Conservation (phyloP, 306 rosid genomes). For the Hylodesmum podocarpum region DNA sequence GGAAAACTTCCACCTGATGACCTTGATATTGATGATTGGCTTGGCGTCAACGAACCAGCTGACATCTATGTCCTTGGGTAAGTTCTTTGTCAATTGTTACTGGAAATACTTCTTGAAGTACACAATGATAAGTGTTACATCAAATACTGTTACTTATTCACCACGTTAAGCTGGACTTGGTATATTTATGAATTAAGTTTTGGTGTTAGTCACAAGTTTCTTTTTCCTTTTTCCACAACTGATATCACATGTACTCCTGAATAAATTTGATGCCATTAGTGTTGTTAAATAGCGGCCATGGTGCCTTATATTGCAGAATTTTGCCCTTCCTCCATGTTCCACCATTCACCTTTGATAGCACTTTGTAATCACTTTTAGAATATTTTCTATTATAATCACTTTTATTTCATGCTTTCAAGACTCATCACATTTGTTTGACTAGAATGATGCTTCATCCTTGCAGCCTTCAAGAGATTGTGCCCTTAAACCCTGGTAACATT, state of each 20-base stretch:
- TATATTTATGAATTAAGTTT: neutral
- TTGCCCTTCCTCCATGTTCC: too few relatives aligned
- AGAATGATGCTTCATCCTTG: slow-evolving; percentile 22
- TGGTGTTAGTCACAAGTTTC: neutral
- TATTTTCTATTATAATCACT: neutral
- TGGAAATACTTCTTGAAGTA: neutral
- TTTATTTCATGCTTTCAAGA: slow-evolving; percentile 21
- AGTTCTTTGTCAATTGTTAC: slow-evolving; percentile 25
- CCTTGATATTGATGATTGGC: slow-evolving; percentile 90
- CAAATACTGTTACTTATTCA: neutral
- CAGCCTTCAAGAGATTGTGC: slow-evolving; percentile 99
- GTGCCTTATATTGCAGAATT: too few relatives aligned
- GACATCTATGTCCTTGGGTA: slow-evolving; percentile 97
- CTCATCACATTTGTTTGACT: slow-evolving; percentile 27
- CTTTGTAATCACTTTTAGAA: neutral
- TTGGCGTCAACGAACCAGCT: slow-evolving; percentile 77
- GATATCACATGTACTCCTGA: neutral
- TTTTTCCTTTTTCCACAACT: neutral
- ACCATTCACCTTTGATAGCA: neutral
- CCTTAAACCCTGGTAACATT: slow-evolving; percentile 87
- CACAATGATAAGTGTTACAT: slow-evolving; percentile 9
- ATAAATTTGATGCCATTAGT: neutral
- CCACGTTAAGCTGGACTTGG: neutral
- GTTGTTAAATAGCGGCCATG: too few relatives aligned
- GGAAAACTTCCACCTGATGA: slow-evolving; percentile 91